These are phyloP conservation scores for Monilinia laxa DNA, from an alignment of 2,329 filamentous ascomycete genomes.

Conservation along the genomic window DNA sequence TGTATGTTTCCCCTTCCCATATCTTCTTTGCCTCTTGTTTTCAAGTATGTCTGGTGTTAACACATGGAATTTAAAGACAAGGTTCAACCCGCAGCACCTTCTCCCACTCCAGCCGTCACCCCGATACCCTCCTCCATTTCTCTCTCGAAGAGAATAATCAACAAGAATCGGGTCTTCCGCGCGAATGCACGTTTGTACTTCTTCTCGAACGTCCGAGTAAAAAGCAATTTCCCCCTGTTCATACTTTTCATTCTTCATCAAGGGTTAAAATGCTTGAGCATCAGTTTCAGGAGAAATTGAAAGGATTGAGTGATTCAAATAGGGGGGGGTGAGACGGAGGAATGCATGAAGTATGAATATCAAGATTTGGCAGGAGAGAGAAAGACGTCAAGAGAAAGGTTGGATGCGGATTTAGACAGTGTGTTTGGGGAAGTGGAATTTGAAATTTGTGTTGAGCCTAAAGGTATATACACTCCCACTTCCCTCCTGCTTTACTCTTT, in stretches of 20 bases:
- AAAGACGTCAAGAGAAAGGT: background rate
- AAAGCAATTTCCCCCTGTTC: conserved; percentile 13
- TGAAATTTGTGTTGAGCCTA: conserved; percentile 12
- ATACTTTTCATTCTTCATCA: conserved; percentile 16
- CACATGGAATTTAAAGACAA: conserved; percentile 1
- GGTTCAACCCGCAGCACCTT: conserved; percentile 19
- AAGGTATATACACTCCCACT: background rate
- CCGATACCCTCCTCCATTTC: conserved; percentile 46
- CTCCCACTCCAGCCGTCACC: conserved; percentile 14
- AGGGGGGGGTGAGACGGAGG: background rate
- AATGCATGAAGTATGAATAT: background rate
- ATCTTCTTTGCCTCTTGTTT: background rate
- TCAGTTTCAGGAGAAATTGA: background rate
- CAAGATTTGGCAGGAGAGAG: background rate
- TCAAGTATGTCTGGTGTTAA: background rate
- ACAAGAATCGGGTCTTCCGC: conserved; percentile 49
- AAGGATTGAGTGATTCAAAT: background rate
- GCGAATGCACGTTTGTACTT: conserved; percentile 53
- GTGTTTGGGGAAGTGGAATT: conserved; percentile 7
- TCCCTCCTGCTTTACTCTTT: no score
- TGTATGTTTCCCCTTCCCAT: conserved; percentile 25
- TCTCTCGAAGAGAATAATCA: conserved; percentile 51
- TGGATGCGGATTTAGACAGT: background rate
- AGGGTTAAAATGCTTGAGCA: background rate
- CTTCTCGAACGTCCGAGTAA: conserved; percentile 40